Conservation (phyloP, 2,329 filamentous ascomycete species). For the Cladophialophora psammophila region DNA sequence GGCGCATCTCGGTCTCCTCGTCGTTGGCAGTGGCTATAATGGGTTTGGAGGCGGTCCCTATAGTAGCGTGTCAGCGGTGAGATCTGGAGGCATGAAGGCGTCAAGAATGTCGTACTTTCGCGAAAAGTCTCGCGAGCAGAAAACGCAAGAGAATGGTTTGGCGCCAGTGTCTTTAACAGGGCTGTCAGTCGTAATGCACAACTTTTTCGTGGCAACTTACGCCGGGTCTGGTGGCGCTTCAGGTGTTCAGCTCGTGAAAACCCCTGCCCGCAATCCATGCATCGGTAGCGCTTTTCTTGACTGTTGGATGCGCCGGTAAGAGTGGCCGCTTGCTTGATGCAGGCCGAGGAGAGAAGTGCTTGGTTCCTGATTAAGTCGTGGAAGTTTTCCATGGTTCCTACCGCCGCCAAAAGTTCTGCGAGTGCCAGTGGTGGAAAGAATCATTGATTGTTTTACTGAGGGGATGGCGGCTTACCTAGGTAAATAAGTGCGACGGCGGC, state of each 20-base stretch:
- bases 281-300: conserved; percentile 52
- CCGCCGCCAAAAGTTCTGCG: neutral
- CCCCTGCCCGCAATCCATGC: conserved; percentile 51
- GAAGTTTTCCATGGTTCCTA: conserved; percentile 30
- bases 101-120: conserved; percentile 43
- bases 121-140: conserved; percentile 55
- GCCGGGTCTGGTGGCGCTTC: conserved; percentile 56
- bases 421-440: neutral
- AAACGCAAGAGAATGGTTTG: conserved; percentile 57
- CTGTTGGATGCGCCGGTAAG: conserved; percentile 27
- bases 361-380: conserved; percentile 35
- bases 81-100: neutral
- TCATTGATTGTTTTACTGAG: neutral
- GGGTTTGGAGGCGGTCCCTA: conserved; percentile 57
- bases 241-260: conserved; percentile 59
- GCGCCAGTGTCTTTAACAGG: conserved; percentile 52
- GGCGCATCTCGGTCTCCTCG: conserved; percentile 54
- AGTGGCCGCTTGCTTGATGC: conserved; percentile 16
- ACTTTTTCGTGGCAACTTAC: conserved; percentile 45
- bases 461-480: conserved; percentile 12
- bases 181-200: conserved; percentile 1
- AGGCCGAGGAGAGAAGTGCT: conserved; percentile 34
- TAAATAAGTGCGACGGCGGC: conserved; percentile 9
- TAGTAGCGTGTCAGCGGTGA: conserved; percentile 14
- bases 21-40: conserved; percentile 53